Evolutionary conservation across 2,329 filamentous ascomycete genomes (phyloP).

Genomic region (Diplodia corticola): DNA sequence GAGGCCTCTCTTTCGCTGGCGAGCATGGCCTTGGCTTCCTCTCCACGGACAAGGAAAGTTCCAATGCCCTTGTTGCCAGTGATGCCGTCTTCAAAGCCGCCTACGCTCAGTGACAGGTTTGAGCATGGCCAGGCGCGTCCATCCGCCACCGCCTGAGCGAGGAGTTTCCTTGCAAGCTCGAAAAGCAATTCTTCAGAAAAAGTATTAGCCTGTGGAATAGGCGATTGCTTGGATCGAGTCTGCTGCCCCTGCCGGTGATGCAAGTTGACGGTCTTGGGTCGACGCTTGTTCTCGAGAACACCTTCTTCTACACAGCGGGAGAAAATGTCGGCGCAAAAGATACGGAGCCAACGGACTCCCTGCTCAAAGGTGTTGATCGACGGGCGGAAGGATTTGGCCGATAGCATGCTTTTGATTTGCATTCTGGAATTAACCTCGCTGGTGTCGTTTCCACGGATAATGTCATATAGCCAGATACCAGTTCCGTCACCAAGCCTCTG

Average conservation of each 20-base stretch:
- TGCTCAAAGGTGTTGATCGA: conserved; percentile 76
- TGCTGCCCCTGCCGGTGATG: conserved; percentile 76
- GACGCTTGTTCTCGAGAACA: conserved; percentile 79
- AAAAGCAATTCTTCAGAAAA: conserved; percentile 74
- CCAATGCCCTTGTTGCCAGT: conserved; percentile 84
- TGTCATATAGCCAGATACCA: conserved; percentile 80
- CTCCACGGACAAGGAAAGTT: conserved; percentile 73
- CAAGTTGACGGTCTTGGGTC: conserved; percentile 82
- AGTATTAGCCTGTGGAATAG: conserved; percentile 73
- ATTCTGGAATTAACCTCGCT: conserved; percentile 89
- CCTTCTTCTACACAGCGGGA: conserved; percentile 88
- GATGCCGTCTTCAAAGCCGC: conserved; percentile 88
- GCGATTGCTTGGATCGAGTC: conserved; percentile 70
- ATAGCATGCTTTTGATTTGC: conserved; percentile 96
- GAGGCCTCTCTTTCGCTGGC: conserved; percentile 24
- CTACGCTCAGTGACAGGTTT: conserved; percentile 85
- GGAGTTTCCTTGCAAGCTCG: conserved; percentile 71
- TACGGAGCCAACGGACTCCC: conserved; percentile 80
- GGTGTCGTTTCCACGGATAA: conserved; percentile 79
- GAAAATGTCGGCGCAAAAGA: conserved; percentile 90
- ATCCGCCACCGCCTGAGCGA: conserved; percentile 76
- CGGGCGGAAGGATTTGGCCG: conserved; percentile 91
- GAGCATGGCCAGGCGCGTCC: conserved; percentile 84
- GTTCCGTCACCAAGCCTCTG: conserved; percentile 79
- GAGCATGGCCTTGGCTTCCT: conserved; percentile 54